phyloP scores from a whole-genome alignment of 257 asterid genomes.

The Solanum chmielewskii region DNA sequence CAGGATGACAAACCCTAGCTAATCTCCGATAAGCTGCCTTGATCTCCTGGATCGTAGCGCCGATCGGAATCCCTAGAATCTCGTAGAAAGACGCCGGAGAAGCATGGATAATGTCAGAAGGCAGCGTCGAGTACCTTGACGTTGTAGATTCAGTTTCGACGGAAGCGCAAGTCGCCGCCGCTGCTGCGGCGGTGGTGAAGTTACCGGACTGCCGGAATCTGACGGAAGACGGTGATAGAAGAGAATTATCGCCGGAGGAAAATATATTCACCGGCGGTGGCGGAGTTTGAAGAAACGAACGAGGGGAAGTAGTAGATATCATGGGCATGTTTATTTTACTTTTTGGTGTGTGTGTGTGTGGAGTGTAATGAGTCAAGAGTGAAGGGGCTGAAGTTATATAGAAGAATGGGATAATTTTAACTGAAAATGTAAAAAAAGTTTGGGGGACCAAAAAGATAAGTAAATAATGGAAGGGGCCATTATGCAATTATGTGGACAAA shows the following conservation, averaged over 20 bases:
- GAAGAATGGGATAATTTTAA: neutral
- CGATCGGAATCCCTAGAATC: conserved; percentile 1
- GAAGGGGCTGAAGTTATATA: neutral
- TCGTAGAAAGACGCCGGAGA: conserved; percentile 6
- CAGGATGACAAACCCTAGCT: conserved; percentile 8
- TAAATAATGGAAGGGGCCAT: neutral
- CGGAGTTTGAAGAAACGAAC: neutral
- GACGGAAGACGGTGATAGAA: neutral
- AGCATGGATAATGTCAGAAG: neutral
- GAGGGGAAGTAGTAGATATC: neutral
- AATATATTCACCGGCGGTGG: neutral
- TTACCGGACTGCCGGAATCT: neutral
- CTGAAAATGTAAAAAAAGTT: neutral
- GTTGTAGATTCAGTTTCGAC: neutral
- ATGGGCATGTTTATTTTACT: neutral
- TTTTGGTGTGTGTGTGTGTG: neutral
- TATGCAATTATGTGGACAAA: neutral
- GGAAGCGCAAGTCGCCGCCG: neutral
- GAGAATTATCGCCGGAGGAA: neutral
- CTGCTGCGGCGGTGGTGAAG: neutral
- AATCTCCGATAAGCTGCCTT: conserved; percentile 3
- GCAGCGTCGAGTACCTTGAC: neutral
- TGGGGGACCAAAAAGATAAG: neutral
- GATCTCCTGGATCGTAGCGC: conserved; percentile 4
- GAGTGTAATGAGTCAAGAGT: neutral